Base-by-base conservation (phyloP, 495 filamentous ascomycete species). In the Chaetomium fimeti region DNA sequence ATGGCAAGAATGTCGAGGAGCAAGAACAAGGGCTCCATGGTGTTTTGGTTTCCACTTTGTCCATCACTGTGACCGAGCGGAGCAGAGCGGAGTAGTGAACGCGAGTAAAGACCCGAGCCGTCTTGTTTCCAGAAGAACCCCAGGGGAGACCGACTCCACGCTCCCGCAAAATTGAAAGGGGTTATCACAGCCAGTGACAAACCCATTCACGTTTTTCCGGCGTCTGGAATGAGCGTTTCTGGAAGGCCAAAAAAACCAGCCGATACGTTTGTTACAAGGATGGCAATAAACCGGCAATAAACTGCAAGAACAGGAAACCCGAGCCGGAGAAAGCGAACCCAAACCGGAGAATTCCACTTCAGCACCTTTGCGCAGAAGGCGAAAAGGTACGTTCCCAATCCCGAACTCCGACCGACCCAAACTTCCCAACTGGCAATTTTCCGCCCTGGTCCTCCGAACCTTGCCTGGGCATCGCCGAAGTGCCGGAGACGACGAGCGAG, bases 1-100 rank as follows among this genome's bases (percentile, higher is more conserved):
- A 57, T 57, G 36, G 54, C 29, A 57, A n/a, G n/a, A 57, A 57
- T 32, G 42, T 40, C 32, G n/a, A n/a, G 6, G 20, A 57, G 32
- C 29, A 38, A 40, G 8, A 25, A 42, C 40, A 22, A n/a, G 27
- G 53, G 18, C 27, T 49, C 20, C 20, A 49, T 49, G 45, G 45
- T 49, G 45, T 49, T 49, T 20, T 11, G 16, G 45, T 49, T 18
- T 49, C 45, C 45, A 49, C 45, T 18, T 43, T 43, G 2, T 43
- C 11, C 40, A 18, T 49, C 45, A 11, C 45, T n/a, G 7, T 11
- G 18, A 49, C 52, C 28, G 25, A 55, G 22, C 51, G 15, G 29
- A 36, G 15, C 52, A 15, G 27, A 55, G 27, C 52, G 49, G 45
- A 48, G 45, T 8, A 43, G 45, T 8, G 18, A 43, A 43, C 28